Base-by-base conservation (phyloP, 371 early-diverging fungal species). In the Lichtheimia corymbifera region DNA sequence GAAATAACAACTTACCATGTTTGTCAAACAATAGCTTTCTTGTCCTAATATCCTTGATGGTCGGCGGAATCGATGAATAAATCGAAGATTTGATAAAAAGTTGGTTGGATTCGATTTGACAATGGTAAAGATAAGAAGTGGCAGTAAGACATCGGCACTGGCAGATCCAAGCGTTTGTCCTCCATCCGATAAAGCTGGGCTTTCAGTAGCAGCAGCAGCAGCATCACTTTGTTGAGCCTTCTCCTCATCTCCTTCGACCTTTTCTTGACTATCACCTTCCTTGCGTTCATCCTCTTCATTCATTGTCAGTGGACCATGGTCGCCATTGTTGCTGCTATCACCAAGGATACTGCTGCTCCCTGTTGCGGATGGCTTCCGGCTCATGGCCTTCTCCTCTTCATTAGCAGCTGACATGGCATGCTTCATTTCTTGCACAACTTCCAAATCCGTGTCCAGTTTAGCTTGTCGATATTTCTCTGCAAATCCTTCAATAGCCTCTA, bases 81-180 rank as follows among this genome's bases (percentile, higher is more conserved):
- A 78, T 58, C 73, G 75, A 13, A 90, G 63, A 47, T 88, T 89
- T 14, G 89, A 86, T 3, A 88, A 66, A 14, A 90, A 80, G 53
- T 83, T 79, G 14, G 85, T 78, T 4, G 90, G 90, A 50, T 88
- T 90, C 53, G 83, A 79, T 54, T 83, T 83, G 11, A 87, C 87
- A 47, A 90, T 81, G 3, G 88, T 82, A 50, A 82, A 88, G 24
- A 90, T 90, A 25, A 90, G 66, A 20, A 90, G 62, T 1, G 90
- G 89, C 51, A 90, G 59, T 22, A 90, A 69, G 17, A 86, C 77
- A 56, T 90, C 90, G 2, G 90, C 88, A 50, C 80, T 76, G 7
- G 73, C 67, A 0, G 72, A 52, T 2, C 66, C 59, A 9, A 66
- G 35, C 17, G 53, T 53, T 17, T 63, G 59, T 35, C 47, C 22